Conservation (phyloP, 2,329 filamentous ascomycete genomes). For the Aureobasidium namibiae region DNA sequence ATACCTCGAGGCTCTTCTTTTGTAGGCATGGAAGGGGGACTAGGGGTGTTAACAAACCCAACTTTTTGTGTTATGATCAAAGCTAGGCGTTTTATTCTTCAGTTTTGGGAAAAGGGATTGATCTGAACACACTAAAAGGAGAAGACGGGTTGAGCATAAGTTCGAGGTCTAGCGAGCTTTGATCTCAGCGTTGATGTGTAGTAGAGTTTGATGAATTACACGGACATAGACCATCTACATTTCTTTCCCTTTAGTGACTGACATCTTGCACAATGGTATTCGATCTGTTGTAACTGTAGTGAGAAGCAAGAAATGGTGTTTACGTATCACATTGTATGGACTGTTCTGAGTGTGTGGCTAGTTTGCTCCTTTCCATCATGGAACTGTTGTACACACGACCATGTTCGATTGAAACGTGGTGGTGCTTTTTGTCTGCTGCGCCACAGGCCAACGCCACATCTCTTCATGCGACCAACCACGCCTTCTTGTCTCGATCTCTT, state of each 20-base stretch:
- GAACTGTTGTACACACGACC: too few relatives aligned
- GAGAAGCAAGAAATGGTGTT: too few relatives aligned
- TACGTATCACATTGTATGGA: too few relatives aligned
- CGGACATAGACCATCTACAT: background rate
- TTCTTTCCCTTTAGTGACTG: background rate
- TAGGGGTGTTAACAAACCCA: background rate
- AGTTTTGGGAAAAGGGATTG: background rate
- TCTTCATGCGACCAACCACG: background rate
- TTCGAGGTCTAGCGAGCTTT: background rate
- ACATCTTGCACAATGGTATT: too few relatives aligned
- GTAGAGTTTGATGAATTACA: background rate
- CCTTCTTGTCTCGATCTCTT: background rate
- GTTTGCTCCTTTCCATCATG: too few relatives aligned
- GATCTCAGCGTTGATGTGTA: background rate
- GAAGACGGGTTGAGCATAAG: background rate
- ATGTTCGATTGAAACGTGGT: background rate
- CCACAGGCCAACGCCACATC: background rate
- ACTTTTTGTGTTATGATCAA: slow-evolving; percentile 6
- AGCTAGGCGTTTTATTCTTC: slow-evolving; percentile 9
- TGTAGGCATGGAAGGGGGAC: background rate
- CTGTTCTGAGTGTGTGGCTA: too few relatives aligned
- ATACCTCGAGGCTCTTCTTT: background rate
- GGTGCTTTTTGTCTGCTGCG: too few relatives aligned
- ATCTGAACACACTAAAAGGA: background rate
- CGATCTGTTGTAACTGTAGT: background rate